phyloP scores from a whole-genome alignment of 768 basidiomycete genomes.

The Imleria badia region DNA sequence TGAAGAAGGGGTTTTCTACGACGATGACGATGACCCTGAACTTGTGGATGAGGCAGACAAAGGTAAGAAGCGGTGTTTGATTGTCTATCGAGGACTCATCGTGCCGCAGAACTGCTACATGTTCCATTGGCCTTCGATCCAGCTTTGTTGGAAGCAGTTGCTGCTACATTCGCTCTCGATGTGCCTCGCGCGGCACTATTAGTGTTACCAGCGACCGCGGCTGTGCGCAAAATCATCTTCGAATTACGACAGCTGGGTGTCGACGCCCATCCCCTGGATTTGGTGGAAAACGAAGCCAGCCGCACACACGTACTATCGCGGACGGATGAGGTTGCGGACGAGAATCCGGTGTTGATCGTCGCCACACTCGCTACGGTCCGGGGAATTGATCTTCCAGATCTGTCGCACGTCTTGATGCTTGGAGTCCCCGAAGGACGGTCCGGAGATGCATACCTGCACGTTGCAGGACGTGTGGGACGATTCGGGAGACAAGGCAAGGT shows the following conservation, averaged over 20 bases:
- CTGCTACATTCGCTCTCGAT: slow-evolving; percentile 67
- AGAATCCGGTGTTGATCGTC: slow-evolving; percentile 64
- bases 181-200: slow-evolving; percentile 67
- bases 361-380: slow-evolving; percentile 68
- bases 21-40: slow-evolving; percentile 19
- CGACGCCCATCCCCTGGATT: slow-evolving; percentile 61
- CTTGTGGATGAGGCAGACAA: slow-evolving; percentile 21
- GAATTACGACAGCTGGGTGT: slow-evolving; percentile 67
- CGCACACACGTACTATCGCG: slow-evolving; percentile 43
- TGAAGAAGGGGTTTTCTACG: slow-evolving; percentile 24
- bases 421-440: slow-evolving; percentile 54
- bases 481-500: slow-evolving; percentile 68
- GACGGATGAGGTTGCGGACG: slow-evolving; percentile 32
- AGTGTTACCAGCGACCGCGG: slow-evolving; percentile 61
- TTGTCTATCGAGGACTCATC: slow-evolving; percentile 6
- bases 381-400: slow-evolving; percentile 67
- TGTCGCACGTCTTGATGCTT: slow-evolving; percentile 74
- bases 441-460: slow-evolving; percentile 65
- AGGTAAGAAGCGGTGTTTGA: slow-evolving; percentile 14
- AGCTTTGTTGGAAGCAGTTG: slow-evolving; percentile 63
- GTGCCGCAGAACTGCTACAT: slow-evolving; percentile 41
- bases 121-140: slow-evolving; percentile 56
- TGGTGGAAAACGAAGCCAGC: slow-evolving; percentile 44
- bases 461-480: slow-evolving; percentile 74
- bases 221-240: slow-evolving; percentile 60